A percentile compares a stretch with the other conserved stretches of the same genome.
Evolutionary conservation across 139 green algal genomes (phyloP).

Genomic region (Chlamydomonas urium): DNA sequence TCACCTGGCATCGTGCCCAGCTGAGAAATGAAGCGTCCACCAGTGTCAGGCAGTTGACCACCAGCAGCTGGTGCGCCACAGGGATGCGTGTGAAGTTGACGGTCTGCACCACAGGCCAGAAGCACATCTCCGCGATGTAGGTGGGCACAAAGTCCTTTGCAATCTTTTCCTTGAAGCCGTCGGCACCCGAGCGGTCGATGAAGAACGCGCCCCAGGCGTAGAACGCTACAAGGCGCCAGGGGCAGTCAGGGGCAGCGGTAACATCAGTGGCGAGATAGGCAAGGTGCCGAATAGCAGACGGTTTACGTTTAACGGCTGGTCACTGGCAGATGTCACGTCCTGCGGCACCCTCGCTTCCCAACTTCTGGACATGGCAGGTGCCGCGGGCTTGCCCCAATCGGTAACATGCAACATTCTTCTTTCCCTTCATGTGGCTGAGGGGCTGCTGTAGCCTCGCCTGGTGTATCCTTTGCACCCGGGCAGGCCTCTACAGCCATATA

Average conservation of each 20-base stretch:
- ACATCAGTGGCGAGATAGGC: background rate
- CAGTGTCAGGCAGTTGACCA: constrained; percentile 53
- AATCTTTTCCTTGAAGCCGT: constrained; percentile 6
- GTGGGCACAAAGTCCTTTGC: constrained; percentile 7
- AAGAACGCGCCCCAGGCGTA: constrained; percentile 4
- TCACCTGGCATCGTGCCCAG: constrained; percentile 27
- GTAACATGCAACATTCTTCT: background rate
- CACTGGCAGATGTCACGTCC: background rate
- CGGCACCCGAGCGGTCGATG: constrained; percentile 1
- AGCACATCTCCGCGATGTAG: background rate
- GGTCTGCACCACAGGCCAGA: constrained; percentile 6
- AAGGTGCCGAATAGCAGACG: background rate
- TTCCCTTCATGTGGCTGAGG: no score
- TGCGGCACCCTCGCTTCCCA: background rate
- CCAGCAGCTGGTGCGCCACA: constrained; percentile 57
- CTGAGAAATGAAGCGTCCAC: constrained; percentile 43
- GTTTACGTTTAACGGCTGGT: background rate
- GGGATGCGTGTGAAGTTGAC: constrained; percentile 28
- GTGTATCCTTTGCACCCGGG: background rate
- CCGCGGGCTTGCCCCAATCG: background rate
- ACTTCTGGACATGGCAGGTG: background rate
- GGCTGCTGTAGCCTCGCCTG: background rate
- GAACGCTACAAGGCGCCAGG: background rate
- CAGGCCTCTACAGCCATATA: no score
- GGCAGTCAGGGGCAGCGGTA: background rate